phyloP scores from a whole-genome alignment of 306 rosid genomes.

The Cicer arietinum region DNA sequence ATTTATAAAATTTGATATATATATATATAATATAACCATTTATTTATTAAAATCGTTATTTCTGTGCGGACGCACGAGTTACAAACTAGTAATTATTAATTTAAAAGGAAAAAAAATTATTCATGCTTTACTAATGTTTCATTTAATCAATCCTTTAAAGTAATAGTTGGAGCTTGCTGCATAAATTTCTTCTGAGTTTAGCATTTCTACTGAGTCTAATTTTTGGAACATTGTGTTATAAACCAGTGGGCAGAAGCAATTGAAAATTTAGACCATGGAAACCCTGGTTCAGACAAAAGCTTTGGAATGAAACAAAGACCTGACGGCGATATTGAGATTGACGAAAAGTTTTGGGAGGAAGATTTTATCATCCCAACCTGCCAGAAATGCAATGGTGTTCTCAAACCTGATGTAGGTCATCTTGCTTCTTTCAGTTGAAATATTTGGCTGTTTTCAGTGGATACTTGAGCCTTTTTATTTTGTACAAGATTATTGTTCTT shows the following conservation, averaged over 20 bases:
- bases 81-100: constrained; percentile 21
- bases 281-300: constrained; percentile 82
- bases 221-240: constrained; percentile 29
- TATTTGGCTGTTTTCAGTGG: constrained; percentile 19
- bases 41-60: no score
- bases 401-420: constrained; percentile 87
- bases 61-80: no score
- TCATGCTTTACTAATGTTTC: constrained; percentile 9
- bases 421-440: constrained; percentile 35
- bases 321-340: constrained; percentile 96
- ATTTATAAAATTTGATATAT: no score
- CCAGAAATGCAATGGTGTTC: constrained; percentile 81
- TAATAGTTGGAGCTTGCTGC: constrained; percentile 25
- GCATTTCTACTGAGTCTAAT: constrained; percentile 19
- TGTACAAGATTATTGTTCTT: constrained; percentile 13
- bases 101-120: constrained; percentile 11
- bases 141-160: constrained; percentile 20
- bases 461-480: constrained; percentile 9
- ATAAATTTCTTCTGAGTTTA: constrained; percentile 30
- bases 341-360: constrained; percentile 91
- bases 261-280: constrained; percentile 71
- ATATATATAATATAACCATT: no score
- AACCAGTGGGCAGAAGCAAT: constrained; percentile 95
- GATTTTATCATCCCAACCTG: constrained; percentile 84
- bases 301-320: constrained; percentile 99